Percentiles rank a stretch among this genome's conserved stretches.
These are phyloP conservation scores for Thraustochytrium striatum DNA, from an alignment of 352 stramenopile genomes.

Conservation along the genomic window DNA sequence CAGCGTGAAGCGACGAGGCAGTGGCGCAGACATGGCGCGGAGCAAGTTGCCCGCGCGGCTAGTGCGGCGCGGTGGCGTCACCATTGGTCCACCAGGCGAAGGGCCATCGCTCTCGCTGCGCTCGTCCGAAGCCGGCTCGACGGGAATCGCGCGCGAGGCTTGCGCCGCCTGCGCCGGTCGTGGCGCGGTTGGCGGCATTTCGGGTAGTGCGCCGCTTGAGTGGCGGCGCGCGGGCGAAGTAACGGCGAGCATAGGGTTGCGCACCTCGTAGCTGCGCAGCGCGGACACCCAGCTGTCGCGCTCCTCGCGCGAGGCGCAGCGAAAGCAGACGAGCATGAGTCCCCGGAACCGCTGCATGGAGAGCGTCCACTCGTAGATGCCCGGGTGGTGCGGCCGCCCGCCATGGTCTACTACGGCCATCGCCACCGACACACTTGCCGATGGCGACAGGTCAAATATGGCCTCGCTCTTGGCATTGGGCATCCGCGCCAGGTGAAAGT, in stretches of 20 bases:
- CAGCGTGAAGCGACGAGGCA: too few species aligned
- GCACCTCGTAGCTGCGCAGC: neutral
- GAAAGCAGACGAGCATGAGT: conserved; percentile 14
- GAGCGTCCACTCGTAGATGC: conserved; percentile 26
- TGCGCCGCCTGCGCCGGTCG: too few species aligned
- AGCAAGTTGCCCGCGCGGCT: too few species aligned
- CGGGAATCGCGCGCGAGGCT: too few species aligned
- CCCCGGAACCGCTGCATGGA: conserved; percentile 21
- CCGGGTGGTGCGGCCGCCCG: neutral
- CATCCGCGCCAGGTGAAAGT: neutral
- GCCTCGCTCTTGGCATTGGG: conserved; percentile 4
- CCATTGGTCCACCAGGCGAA: too few species aligned
- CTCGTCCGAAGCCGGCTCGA: too few species aligned
- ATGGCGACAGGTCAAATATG: conserved; percentile 31
- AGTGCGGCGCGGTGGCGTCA: too few species aligned
- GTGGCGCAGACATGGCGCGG: too few species aligned
- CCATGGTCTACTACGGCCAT: neutral
- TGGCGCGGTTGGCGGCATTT: neutral
- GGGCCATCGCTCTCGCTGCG: too few species aligned
- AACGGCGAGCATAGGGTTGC: neutral
- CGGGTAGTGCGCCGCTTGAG: neutral
- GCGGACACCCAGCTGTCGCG: conserved; percentile 32
- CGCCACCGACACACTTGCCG: conserved; percentile 1
- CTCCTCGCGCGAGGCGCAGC: neutral
- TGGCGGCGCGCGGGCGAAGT: neutral